Evolutionary conservation across 305 asterid genomes (phyloP).

Genomic region (Nicotiana rustica): DNA sequence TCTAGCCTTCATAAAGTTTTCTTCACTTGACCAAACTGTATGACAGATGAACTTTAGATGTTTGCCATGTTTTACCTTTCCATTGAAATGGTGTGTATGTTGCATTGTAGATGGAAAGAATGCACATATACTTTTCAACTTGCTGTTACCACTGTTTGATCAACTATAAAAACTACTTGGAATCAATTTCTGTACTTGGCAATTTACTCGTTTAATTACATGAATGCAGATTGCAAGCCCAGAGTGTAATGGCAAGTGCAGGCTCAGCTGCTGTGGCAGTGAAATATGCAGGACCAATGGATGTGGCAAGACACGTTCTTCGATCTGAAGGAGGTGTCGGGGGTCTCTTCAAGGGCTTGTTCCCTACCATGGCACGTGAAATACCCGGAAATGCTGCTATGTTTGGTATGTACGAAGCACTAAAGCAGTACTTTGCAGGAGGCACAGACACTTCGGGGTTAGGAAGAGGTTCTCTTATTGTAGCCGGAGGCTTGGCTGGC

Average conservation of each 20-base stretch:
- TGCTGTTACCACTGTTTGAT: background rate
- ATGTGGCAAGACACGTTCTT: conserved; percentile 83
- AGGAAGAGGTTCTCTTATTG: conserved; percentile 78
- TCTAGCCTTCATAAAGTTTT: conserved; percentile 2
- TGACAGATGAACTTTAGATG: background rate
- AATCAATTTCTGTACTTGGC: background rate
- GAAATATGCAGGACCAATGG: conserved; percentile 91
- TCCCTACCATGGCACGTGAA: conserved; percentile 88
- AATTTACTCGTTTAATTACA: conserved; percentile 1
- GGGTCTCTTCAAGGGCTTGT: conserved; percentile 89
- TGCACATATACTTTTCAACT: background rate
- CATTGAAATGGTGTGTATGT: conserved; percentile 21
- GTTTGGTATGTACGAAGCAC: conserved; percentile 85
- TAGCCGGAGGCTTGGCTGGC: conserved; percentile 90
- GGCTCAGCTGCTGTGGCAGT: conserved; percentile 48
- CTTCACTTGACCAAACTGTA: conserved; percentile 29
- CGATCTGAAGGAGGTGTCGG: conserved; percentile 71
- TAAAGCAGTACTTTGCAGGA: conserved; percentile 85
- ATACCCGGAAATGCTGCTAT: conserved; percentile 90
- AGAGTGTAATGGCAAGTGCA: conserved; percentile 58
- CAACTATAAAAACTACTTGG: conserved; percentile 6
- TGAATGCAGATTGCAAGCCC: conserved; percentile 87
- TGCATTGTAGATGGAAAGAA: background rate
- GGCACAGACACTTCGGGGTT: conserved; percentile 79
- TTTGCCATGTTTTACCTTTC: conserved; percentile 3